A percentile compares a stretch with the other conserved stretches of the same genome.
These are phyloP conservation scores for Calendula officinalis DNA, from an alignment of 129 eudicot genomes.

Conservation along the genomic window DNA sequence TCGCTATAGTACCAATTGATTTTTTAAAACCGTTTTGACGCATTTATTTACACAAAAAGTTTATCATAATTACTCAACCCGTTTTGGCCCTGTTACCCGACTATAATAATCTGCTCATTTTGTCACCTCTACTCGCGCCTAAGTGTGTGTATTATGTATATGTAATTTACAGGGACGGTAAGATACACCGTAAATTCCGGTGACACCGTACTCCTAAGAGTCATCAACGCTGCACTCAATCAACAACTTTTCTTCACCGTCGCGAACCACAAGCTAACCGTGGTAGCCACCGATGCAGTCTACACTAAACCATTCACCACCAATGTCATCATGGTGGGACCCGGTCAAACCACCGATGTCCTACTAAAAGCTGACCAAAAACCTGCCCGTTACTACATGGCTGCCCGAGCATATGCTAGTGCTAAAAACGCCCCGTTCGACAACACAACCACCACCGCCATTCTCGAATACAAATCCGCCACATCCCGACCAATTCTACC, in stretches of 20 bases:
- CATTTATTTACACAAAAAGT: too few relatives aligned
- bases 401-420: conserved; percentile 67
- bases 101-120: too few relatives aligned
- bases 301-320: conserved; percentile 67
- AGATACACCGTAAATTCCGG: conserved; percentile 49
- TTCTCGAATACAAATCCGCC: conserved; percentile 54
- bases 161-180: conserved; percentile 43
- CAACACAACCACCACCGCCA: conserved; percentile 82
- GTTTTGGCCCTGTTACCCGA: too few relatives aligned
- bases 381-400: conserved; percentile 73
- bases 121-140: too few relatives aligned
- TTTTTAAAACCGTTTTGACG: background rate
- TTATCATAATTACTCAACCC: too few relatives aligned
- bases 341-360: conserved; percentile 76
- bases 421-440: conserved; percentile 63
- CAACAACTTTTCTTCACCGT: conserved; percentile 77
- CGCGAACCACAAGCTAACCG: conserved; percentile 68
- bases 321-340: conserved; percentile 66
- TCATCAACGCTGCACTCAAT: conserved; percentile 87
- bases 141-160: background rate
- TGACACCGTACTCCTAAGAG: conserved; percentile 58
- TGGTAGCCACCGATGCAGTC: conserved; percentile 71
- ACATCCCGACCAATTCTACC: conserved; percentile 46
- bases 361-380: conserved; percentile 62
- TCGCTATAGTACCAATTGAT: background rate